Evolutionary conservation across 1,284 basidiomycete species (phyloP), one percentile per base, ranked within the genome.

Genomic region (Chiua sp.): DNA sequence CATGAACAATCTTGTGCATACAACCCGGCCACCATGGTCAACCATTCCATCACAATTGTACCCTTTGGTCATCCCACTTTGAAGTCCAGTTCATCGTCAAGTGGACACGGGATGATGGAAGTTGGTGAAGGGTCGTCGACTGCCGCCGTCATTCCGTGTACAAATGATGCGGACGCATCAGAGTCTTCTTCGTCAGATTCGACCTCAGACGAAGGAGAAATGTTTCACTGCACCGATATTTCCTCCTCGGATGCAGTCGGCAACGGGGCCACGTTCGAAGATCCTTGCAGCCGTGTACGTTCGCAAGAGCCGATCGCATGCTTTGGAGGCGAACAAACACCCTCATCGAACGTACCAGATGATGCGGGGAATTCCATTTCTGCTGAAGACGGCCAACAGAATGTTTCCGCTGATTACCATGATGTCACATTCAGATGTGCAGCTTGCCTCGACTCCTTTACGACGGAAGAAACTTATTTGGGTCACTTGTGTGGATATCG

Each of bases 401-500:
- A 26, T 26, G 26, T 26, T 32, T 46, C 62, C 22, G 26, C 20
- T 23, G 48, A 26, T 28, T 18, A 16, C 37, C n/a, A 16, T 7
- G 35, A 47, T 7, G 26, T 35, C 5, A 12, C 18, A 11, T 65
- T 59, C 28, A 59, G 37, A 6, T 72, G 72, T 47, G 55, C 49
- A 13, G 55, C 59, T n/a, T 72, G 72, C 52, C 15, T 63, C 16
- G 28, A 18, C n/a, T 4, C 55, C 30, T 73, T 73, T 52, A 59
- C 63, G 26, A 62, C 51, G 0, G 59, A 59, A 44, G 53, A 54
- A 10, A 55, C 51, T 1, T 53, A 59, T 46, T 63, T 16, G 33
- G 12, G 50, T 42, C 72, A 72, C 35, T 33, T 55, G 47, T 73
- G 72, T 51, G 47, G 47, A n/a, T 51, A 53, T 47, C 62, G 56